Percentiles rank a stretch among this genome's conserved stretches.
Evolutionary conservation across 768 basidiomycete genomes (phyloP).

Genomic region (Cantharellus anzutake): DNA sequence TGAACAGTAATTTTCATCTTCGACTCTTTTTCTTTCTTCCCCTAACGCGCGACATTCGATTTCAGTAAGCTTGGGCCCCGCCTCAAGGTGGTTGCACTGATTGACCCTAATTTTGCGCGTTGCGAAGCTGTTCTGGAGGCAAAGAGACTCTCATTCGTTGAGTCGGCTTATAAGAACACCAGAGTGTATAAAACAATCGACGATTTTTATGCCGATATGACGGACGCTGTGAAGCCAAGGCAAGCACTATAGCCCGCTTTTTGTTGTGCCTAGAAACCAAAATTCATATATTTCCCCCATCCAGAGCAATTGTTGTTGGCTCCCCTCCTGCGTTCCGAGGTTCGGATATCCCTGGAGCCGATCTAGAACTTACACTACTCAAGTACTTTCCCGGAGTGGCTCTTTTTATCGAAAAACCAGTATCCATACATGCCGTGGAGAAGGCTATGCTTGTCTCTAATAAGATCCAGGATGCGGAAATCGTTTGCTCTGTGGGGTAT

Average conservation of each 20-base stretch:
- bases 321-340: constrained; percentile 91
- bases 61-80: constrained; percentile 81
- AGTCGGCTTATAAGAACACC: constrained; percentile 82
- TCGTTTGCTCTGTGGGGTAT: constrained; percentile 79
- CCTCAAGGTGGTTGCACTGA: constrained; percentile 86
- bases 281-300: not conserved
- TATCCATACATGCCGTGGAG: constrained; percentile 62
- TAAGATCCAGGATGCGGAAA: constrained; percentile 43
- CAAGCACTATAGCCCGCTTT: constrained; percentile 33
- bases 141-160: constrained; percentile 85
- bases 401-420: constrained; percentile 85
- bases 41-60: not conserved
- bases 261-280: not conserved
- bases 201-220: constrained; percentile 47
- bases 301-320: constrained; percentile 67
- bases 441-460: constrained; percentile 56
- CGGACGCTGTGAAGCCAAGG: constrained; percentile 25
- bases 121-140: constrained; percentile 54
- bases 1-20: constrained; percentile 41
- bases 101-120: constrained; percentile 78
- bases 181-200: constrained; percentile 68
- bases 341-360: constrained; percentile 48
- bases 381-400: constrained; percentile 75
- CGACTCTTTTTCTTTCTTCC: not conserved
- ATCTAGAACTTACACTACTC: constrained; percentile 76